Conservation (phyloP, 2,329 filamentous ascomycete genomes). For the Neoarthrinium moseri region DNA sequence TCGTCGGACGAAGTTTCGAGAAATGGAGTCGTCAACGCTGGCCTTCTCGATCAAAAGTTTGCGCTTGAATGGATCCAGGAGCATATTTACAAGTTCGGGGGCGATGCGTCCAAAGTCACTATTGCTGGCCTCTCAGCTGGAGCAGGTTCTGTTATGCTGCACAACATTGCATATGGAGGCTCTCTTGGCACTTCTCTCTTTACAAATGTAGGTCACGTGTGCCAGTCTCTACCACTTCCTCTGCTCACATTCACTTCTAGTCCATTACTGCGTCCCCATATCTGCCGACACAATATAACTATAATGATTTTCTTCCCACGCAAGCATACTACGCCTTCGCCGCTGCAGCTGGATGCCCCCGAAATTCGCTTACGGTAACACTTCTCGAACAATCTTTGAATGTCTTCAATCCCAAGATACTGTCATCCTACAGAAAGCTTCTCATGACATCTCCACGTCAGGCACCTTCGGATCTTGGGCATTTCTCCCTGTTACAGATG, state of each 20-base stretch:
- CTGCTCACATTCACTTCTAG: slow-evolving; percentile 9
- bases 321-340: slow-evolving; percentile 31
- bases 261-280: slow-evolving; percentile 2
- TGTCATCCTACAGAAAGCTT: slow-evolving; percentile 32
- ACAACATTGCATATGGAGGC: slow-evolving; percentile 46
- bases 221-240: slow-evolving; percentile 45
- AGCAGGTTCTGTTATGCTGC: slow-evolving; percentile 45
- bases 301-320: slow-evolving; percentile 28
- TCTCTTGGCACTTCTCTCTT: slow-evolving; percentile 44
- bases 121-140: slow-evolving; percentile 55
- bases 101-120: slow-evolving; percentile 49
- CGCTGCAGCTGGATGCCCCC: too few species aligned
- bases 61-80: slow-evolving; percentile 52
- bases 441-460: slow-evolving; percentile 24
- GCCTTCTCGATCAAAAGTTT: slow-evolving; percentile 28
- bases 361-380: too few species aligned
- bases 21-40: not conserved
- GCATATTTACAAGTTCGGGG: slow-evolving; percentile 51
- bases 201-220: slow-evolving; percentile 32
- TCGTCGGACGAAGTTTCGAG: slow-evolving; percentile 1
- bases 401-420: slow-evolving; percentile 26
- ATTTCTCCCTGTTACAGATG: slow-evolving; percentile 37
- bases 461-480: slow-evolving; percentile 28
- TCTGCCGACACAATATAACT: slow-evolving; percentile 12
- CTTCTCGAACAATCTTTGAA: too few species aligned